Base-by-base conservation (phyloP, 164 flowering plant genomes). In the Chimonanthus salicifolius region DNA sequence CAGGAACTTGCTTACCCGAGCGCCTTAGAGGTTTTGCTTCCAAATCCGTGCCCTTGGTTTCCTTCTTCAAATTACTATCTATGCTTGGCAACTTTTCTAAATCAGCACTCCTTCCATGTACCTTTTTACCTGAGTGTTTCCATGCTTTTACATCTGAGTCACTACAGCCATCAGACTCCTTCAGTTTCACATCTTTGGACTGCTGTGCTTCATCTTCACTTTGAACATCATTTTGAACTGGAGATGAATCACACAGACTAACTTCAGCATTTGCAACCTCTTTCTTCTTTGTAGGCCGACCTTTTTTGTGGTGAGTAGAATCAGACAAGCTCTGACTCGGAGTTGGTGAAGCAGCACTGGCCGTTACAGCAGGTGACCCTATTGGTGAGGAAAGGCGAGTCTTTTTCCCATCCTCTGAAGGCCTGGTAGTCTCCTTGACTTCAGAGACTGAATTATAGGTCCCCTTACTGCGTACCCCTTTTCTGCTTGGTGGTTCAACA, bases 261-360 rank as follows among this genome's bases (percentile, higher is more conserved):
- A 58, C 64, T 33, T 78, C 80, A 18, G 71, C 49, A 49, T 64
- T 65, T 3, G 11, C 50, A 72, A 49, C 76, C 3, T 64, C 83
- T 71, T 84, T 86, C 85, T 81, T 84, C 73, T 74, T 83, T 47
- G 67, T 47, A 8, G 80, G 79, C 10, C 83, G 81, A 62, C 70
- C 80, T 77, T 76, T 84, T 72, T 75, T 83, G 11, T 79, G 43
- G 54, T 54, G 81, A 76, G 71, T 67, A 58, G 78, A 83, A 48
- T 84, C 87, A 49, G 33, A 33, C 33, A 33, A 33, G 33, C 47
- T 58, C 49, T 51, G 76, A 72, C 73, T 80, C 18, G 73, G 33
- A 6, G 86, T 64, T 62, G 82, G 78, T 45, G 87, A 70, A 73
- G 80, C 78, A 74, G 67, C 78, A 71, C 77, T 77, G 49, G 21